phyloP scores from a whole-genome alignment of 768 basidiomycete genomes.

The Tricholoma hemisulphureum region DNA sequence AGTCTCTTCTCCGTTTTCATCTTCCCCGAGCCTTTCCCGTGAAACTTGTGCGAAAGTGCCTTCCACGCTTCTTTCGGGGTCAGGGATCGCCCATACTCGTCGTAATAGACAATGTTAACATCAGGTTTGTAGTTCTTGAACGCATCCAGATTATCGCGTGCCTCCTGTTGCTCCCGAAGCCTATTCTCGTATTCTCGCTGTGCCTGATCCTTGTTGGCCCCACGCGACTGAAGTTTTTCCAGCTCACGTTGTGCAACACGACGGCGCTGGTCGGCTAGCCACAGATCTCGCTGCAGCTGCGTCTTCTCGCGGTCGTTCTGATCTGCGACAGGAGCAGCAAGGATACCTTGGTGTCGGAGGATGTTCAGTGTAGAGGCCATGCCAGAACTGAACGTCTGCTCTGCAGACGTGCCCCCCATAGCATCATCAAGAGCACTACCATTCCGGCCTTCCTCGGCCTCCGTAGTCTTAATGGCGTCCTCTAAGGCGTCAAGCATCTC shows the following conservation, averaged over 20 bases:
- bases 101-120: constrained; percentile 93
- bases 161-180: constrained; percentile 87
- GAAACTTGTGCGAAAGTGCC: constrained; percentile 95
- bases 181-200: constrained; percentile 95
- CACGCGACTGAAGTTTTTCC: constrained; percentile 73
- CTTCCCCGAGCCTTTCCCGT: constrained; percentile 94
- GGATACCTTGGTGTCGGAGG: constrained; percentile 87
- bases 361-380: constrained; percentile 88
- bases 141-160: constrained; percentile 71
- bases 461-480: constrained; percentile 60
- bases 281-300: constrained; percentile 83
- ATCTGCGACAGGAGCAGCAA: constrained; percentile 64
- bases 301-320: constrained; percentile 73
- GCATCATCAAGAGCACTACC: constrained; percentile 31
- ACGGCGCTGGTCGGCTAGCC: constrained; percentile 84
- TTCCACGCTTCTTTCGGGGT: constrained; percentile 99
- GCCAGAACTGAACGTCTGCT: constrained; percentile 79
- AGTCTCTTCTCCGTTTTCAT: constrained; percentile 96
- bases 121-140: constrained; percentile 97
- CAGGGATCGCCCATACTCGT: constrained; percentile 87
- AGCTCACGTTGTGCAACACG: constrained; percentile 76
- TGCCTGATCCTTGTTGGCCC: constrained; percentile 86
- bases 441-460: constrained; percentile 47
- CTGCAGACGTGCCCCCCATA: constrained; percentile 63
- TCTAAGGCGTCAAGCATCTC: constrained; percentile 79